Percentiles rank a stretch among this genome's conserved stretches.
Evolutionary conservation across 192 early-diverging fungal species (phyloP).

Genomic region (Rhizophagus clarus): DNA sequence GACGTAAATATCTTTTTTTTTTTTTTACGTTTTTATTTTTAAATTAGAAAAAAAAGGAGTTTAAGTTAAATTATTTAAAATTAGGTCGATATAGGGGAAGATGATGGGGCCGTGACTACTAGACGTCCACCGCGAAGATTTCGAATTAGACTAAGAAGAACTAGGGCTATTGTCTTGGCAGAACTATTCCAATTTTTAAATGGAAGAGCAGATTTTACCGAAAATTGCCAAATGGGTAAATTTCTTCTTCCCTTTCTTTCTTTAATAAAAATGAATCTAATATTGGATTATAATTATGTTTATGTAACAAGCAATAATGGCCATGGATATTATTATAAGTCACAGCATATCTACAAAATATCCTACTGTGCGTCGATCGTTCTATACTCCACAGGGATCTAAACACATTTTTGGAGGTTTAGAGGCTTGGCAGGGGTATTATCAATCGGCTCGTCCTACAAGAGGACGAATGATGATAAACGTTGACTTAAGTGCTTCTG

Average conservation of each 20-base stretch:
- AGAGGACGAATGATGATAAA: conserved; percentile 71
- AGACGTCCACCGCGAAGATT: conserved; percentile 58
- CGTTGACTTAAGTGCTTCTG: conserved; percentile 67
- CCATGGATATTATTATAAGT: conserved; percentile 79
- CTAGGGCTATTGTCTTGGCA: conserved; percentile 63
- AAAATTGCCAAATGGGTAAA: conserved; percentile 40
- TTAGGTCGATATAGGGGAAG: conserved; percentile 49
- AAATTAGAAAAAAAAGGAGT: too few relatives aligned
- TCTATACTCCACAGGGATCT: conserved; percentile 76
- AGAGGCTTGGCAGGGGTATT: conserved; percentile 92
- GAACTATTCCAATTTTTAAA: conserved; percentile 55
- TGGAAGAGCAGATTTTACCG: conserved; percentile 41
- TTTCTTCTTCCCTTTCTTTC: too few relatives aligned
- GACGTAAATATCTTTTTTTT: conserved; percentile 49
- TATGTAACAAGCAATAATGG: conserved; percentile 58
- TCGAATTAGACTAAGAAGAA: conserved; percentile 62
- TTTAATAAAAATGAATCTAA: background rate
- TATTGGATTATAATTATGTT: background rate
- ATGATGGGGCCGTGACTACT: conserved; percentile 29
- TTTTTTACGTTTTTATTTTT: background rate
- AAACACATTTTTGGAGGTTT: conserved; percentile 61
- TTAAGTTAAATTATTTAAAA: background rate
- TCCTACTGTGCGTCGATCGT: conserved; percentile 82
- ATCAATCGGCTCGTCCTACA: conserved; percentile 73
- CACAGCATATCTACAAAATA: conserved; percentile 73